A percentile compares a stretch with the other conserved stretches of the same genome.
phyloP scores from a whole-genome alignment of 371 early-diverging fungal species.

The Lichtheimia hyalospora region DNA sequence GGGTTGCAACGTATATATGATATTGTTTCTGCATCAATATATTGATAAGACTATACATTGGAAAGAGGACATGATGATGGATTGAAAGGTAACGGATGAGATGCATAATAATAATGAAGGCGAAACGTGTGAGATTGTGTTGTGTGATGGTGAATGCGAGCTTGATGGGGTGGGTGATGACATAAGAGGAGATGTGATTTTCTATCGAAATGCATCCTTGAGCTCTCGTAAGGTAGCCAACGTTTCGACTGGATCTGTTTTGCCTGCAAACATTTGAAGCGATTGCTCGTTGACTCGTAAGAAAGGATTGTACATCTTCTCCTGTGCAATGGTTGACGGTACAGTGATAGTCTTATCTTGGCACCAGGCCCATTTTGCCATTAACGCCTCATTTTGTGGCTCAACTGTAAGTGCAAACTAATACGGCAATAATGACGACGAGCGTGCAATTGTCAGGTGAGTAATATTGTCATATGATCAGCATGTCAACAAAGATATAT shows the following conservation, averaged over 20 bases:
- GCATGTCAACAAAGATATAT: neutral
- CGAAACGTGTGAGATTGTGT: too few species aligned
- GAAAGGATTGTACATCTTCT: constrained; percentile 85
- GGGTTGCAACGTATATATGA: too few species aligned
- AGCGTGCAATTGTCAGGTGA: neutral
- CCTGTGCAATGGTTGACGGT: constrained; percentile 87
- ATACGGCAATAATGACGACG: neutral
- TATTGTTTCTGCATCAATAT: too few species aligned
- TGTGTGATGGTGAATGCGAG: neutral
- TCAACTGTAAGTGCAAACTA: constrained; percentile 52
- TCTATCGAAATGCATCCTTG: constrained; percentile 57
- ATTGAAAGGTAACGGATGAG: too few species aligned
- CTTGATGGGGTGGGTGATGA: neutral
- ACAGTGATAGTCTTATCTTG: constrained; percentile 61
- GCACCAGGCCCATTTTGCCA: constrained; percentile 63
- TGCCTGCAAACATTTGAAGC: constrained; percentile 63
- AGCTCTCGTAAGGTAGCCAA: constrained; percentile 75
- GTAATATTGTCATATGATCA: neutral
- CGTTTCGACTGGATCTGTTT: constrained; percentile 74
- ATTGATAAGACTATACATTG: too few species aligned
- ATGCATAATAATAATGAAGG: neutral
- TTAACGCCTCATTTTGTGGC: constrained; percentile 47
- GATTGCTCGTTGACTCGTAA: constrained; percentile 77
- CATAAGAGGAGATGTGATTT: neutral
- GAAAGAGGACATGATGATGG: too few species aligned